Percentiles rank a stretch among this genome's conserved stretches.
These are phyloP conservation scores for Auriscalpium orientale DNA, from an alignment of 768 basidiomycete genomes.

Conservation along the genomic window DNA sequence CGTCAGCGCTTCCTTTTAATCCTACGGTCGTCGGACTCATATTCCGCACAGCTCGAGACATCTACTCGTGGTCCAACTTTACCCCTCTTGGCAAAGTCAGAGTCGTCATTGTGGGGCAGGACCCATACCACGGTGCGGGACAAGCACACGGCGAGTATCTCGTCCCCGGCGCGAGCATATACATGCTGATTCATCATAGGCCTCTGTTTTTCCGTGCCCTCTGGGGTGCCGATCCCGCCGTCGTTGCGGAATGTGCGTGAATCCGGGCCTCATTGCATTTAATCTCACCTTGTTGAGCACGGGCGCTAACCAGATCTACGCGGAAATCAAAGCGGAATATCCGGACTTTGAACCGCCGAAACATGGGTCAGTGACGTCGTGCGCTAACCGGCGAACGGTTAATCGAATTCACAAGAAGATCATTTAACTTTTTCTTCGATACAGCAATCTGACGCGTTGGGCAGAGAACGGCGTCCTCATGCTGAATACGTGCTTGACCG, in stretches of 20 bases:
- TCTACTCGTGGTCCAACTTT: conserved; percentile 83
- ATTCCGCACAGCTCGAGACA: conserved; percentile 54
- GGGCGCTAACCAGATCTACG: conserved; percentile 58
- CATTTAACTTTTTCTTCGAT: neutral
- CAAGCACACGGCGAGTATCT: conserved; percentile 78
- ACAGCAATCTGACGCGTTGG: conserved; percentile 74
- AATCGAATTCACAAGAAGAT: neutral
- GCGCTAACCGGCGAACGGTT: neutral
- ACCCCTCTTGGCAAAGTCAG: conserved; percentile 80
- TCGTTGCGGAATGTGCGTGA: conserved; percentile 70
- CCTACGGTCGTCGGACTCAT: neutral
- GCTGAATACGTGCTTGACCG: conserved; percentile 90
- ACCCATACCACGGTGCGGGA: conserved; percentile 74
- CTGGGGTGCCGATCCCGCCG: conserved; percentile 67
- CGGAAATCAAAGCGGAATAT: conserved; percentile 77
- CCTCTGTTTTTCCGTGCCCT: conserved; percentile 84
- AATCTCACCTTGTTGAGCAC: conserved; percentile 6
- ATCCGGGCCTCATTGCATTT: neutral
- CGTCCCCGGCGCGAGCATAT: neutral
- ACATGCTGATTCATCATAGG: conserved; percentile 33
- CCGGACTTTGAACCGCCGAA: conserved; percentile 70
- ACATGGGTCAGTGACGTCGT: conserved; percentile 59
- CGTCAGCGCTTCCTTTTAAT: conserved; percentile 19
- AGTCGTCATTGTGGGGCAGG: conserved; percentile 87
- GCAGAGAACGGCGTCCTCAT: conserved; percentile 83